Base-by-base conservation (phyloP, 2,329 filamentous ascomycete genomes). In the Colletotrichum eleusines region DNA sequence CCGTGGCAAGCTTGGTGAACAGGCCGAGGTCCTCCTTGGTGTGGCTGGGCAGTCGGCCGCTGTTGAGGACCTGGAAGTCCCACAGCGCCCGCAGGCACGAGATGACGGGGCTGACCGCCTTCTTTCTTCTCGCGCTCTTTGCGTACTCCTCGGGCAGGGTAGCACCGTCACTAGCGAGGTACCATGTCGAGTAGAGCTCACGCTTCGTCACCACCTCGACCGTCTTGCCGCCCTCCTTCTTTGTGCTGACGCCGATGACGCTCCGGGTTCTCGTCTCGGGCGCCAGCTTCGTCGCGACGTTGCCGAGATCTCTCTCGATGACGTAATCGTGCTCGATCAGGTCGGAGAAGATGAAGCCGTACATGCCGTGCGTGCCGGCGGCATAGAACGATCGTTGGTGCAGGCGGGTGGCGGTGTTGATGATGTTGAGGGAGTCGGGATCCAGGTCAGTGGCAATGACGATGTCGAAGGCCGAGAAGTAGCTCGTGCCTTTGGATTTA, bases 271-370 rank as follows among this genome's bases (percentile, higher is more conserved):
- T 86, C 1, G 93, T 92, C 79, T 99, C 96, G 5, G 87, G 82
- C 58, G 86, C 85, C 11, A 85, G 73, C 50, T 86, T 80, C 0
- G 90, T 91, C 26, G 88, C 78, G 16, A 93, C 84, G 77, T 98
- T 98, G 69, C 92, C 91, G 73, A 92, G 91, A 72, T 94, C 90
- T 68, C 96, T 91, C 83, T 97, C 91, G 72, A 99, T 91, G 71
- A 96, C 90, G 78, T 94, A 99, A 76, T 95, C 91, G 80, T 99
- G 96, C 76, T 91, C 88, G 75, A 97, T 94, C 28, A 99, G 87
- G 80, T 99, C 96, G 69, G 93, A 92, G 80, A 99, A 99, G 74
- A 97, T 92, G 83, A 94, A 99, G 66, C 96, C 96, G 80, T 97
- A 98, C 79, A 97, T 88, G 59, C 96, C 96, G 78, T 98, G 94